Conservation (phyloP, 441 rosid genomes). For the Erysimum pusillum region DNA sequence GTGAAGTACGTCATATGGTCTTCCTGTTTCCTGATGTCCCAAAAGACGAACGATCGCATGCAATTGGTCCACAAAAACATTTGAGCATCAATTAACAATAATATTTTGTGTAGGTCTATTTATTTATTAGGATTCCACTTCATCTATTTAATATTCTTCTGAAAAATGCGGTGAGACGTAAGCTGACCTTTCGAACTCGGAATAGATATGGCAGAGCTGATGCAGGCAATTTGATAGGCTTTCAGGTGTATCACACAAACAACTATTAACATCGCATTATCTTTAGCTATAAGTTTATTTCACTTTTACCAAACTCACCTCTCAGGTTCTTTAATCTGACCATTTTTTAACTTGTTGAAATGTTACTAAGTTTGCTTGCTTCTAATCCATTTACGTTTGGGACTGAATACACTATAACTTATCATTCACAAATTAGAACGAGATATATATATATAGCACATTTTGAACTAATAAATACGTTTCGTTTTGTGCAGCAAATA, state of each 20-base stretch:
- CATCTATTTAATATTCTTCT: background rate
- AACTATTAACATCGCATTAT: conserved; percentile 24
- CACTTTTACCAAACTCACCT: conserved; percentile 25
- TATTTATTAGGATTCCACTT: conserved; percentile 32
- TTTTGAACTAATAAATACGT: background rate
- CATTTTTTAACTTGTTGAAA: background rate
- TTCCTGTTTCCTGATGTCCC: conserved; percentile 40
- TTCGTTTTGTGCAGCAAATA: background rate
- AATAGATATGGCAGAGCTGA: conserved; percentile 51
- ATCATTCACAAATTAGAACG: background rate
- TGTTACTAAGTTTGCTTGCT: background rate
- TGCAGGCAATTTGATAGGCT: conserved; percentile 37
- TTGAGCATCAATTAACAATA: conserved; percentile 16
- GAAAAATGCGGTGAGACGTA: conserved; percentile 40
- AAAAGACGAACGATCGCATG: conserved; percentile 40
- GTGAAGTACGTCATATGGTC: conserved; percentile 43
- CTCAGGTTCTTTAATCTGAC: background rate
- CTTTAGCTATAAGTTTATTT: conserved; percentile 5
- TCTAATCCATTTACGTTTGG: background rate
- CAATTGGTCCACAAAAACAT: conserved; percentile 37
- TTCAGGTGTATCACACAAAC: conserved; percentile 25
- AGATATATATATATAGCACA: background rate
- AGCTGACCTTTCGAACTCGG: conserved; percentile 55
- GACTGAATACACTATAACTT: background rate
- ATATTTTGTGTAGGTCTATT: conserved; percentile 1